Evolutionary conservation across 148 eudicot species (phyloP), one percentile per base, ranked within the genome.

Genomic region (Amaranthus hypochondriacus): DNA sequence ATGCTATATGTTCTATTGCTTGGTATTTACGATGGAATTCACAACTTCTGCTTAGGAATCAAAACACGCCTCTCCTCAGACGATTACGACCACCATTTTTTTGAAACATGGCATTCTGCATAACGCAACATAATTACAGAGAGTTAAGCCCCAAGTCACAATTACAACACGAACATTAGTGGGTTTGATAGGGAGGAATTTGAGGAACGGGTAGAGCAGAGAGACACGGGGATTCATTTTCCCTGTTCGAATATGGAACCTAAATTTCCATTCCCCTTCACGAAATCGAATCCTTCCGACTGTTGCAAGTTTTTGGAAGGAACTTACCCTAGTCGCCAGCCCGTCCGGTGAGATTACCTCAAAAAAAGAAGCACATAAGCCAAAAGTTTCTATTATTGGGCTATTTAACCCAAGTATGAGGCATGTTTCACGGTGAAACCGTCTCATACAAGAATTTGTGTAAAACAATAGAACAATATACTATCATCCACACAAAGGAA

Each of bases 101-200:
- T 21, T 65, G 55, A 50, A 56, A 28, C 78, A 64, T 14, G 66
- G 48, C 60, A 71, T 63, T 73, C 82, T 79, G 82, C 82, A 74
- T 69, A 74, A 70, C 51, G 6, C 13, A 13, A 79, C 54, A 44
- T 6, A 42, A 43, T 56, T 56, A 43, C 42, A 69, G 14, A 53
- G 21, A 53, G 47, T 60, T 12, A 6, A 44, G 49, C 14, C 6
- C 14, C 11, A 60, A 11, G 68, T 28, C 13, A 11, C 47, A 9
- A 28, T 5, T 43, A 9, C 21, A 21, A 39, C 8, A 74, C 12
- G 18, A 10, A 47, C 49, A 8, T 62, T 47, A n/a, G 49, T 14
- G 50, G 14, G 69, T 13, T 66, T 9, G 9, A 66, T 18, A 13
- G 48, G 8, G 66, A 28, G 4, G 18, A 15, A 1, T 7, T 15